phyloP scores from a whole-genome alignment of 495 filamentous ascomycete species.

The Aspergillus panamensis region DNA sequence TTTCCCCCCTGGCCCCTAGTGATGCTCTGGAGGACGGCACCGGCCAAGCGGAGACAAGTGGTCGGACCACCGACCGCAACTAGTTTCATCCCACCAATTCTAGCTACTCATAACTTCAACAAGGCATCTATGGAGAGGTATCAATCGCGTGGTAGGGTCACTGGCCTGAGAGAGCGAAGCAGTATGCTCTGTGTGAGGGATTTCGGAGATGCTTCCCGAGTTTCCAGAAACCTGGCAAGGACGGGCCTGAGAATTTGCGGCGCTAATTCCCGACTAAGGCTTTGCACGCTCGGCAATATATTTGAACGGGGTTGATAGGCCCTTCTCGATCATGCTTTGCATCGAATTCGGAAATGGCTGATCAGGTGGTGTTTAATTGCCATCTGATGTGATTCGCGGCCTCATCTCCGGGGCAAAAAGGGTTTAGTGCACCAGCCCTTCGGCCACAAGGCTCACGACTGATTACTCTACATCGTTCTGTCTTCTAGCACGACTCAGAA shows the following conservation, averaged over 20 bases:
- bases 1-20: too few species aligned
- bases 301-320: not conserved
- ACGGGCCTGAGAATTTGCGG: not conserved
- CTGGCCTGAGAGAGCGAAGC: not conserved
- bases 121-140: not conserved
- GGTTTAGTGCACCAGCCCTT: not conserved
- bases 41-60: too few species aligned
- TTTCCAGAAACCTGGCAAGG: not conserved
- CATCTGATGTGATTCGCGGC: not conserved
- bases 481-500: not conserved
- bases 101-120: not conserved
- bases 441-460: not conserved
- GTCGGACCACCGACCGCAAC: too few species aligned
- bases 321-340: not conserved
- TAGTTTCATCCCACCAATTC: too few species aligned
- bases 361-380: not conserved
- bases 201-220: not conserved
- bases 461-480: not conserved
- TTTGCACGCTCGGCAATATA: not conserved
- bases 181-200: not conserved
- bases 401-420: not conserved
- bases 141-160: not conserved
- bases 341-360: not conserved
- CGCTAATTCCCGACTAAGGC: not conserved
- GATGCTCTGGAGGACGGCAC: too few species aligned